Base-by-base conservation (phyloP, 345 rosid species). In the Gossypium mustelinum region DNA sequence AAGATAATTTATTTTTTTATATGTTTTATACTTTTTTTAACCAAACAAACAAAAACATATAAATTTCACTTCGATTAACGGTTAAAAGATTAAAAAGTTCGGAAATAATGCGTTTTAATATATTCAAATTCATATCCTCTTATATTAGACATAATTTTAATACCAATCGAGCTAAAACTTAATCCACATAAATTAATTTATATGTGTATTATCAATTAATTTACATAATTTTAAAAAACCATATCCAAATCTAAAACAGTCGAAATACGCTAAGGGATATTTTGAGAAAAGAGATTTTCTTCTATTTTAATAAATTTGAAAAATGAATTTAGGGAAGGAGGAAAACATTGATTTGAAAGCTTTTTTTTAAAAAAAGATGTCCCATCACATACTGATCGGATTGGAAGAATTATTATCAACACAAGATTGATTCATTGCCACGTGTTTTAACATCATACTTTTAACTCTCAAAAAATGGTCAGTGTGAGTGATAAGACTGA, bases 51-150 rank as follows among this genome's bases (percentile, higher is more conserved):
- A 34, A 29, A 34, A 34, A 0, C 1, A 34, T 34, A 34, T 34
- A 34, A 34, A 34, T 34, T 29, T 34, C 0, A 34, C 0, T 34
- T 34, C 0, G 6, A 34, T 34, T 34, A 34, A 29, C 1, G 0
- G 34, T 29, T 29, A 29, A 29, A 34, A 0, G 0, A 0, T 34
- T 29, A 29, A 34, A 27, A 34, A 29, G 0, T 29, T 29, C 0
- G 3, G 1, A 29, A 0, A 29, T 29, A 29, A 29, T 29, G 1
- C 1, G 1, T 5, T 3, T 29, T 29, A 29, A 29, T 29, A 0
- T 0, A 4, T 4, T 34, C 0, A 0, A 29, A 34, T 34, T 34
- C 4, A 34, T 34, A 0, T 29, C 0, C 0, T 0, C 4, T 4
- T 29, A 29, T 0, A 29, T 4, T 4, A 0, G 5, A 0, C 5